phyloP scores from a whole-genome alignment of 768 basidiomycete genomes.

The Crepidotus variabilis region DNA sequence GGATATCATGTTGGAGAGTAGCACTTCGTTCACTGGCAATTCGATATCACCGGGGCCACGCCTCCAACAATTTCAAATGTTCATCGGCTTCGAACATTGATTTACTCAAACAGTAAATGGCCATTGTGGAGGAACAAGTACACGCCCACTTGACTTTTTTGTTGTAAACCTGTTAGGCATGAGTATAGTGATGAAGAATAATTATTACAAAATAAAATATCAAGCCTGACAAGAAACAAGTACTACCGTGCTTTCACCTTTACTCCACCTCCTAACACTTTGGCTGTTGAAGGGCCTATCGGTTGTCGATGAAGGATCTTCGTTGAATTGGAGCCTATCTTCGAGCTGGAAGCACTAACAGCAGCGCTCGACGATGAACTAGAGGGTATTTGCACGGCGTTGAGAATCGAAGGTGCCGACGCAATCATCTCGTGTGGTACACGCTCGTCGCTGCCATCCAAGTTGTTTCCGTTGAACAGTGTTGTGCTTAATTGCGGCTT shows the following conservation, averaged over 20 bases:
- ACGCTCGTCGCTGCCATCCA: slow-evolving; percentile 7
- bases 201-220: no score
- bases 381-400: not conserved
- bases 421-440: slow-evolving; percentile 18
- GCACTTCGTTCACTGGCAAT: no score
- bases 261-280: not conserved
- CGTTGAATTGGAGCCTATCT: slow-evolving; percentile 17
- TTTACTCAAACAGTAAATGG: no score
- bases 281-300: not conserved
- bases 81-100: no score
- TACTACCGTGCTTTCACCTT: slow-evolving; percentile 11
- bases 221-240: no score
- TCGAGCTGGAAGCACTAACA: not conserved
- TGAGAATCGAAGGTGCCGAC: slow-evolving; percentile 22
- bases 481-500: not conserved
- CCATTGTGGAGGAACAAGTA: no score
- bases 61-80: no score
- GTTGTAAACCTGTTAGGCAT: no score
- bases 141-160: no score
- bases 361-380: slow-evolving; percentile 1
- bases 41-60: no score
- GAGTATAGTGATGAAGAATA: no score
- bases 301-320: slow-evolving; percentile 12
- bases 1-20: no score
- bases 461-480: not conserved